Evolutionary conservation across 2,329 filamentous ascomycete species (phyloP).

Genomic region (Nannizzia gypsea): DNA sequence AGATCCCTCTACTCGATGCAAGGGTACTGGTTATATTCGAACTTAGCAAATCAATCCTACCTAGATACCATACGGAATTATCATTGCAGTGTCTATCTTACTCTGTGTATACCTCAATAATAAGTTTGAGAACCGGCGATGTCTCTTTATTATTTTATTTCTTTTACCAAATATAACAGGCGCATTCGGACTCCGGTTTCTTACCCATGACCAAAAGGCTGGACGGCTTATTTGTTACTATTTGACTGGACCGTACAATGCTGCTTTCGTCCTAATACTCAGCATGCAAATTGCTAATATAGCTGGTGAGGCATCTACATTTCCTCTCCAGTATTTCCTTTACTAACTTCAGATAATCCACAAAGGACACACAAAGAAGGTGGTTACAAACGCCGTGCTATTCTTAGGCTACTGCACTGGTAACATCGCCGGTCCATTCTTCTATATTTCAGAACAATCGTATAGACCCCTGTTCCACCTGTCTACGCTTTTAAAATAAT

Average conservation of each 20-base stretch:
- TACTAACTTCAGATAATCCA: constrained; percentile 13
- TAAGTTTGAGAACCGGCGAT: constrained; percentile 38
- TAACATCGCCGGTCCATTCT: constrained; percentile 52
- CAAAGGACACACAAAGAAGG: constrained; percentile 49
- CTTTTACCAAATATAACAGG: constrained; percentile 50
- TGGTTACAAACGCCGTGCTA: constrained; percentile 50
- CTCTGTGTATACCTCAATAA: constrained; percentile 39
- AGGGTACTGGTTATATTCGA: no score
- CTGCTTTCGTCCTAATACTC: constrained; percentile 41
- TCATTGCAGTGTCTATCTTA: constrained; percentile 42
- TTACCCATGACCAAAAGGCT: constrained; percentile 39
- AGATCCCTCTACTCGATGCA: no score
- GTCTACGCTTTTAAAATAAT: no score
- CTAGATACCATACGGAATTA: constrained; percentile 38
- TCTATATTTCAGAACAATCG: constrained; percentile 46
- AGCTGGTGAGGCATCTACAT: constrained; percentile 23
- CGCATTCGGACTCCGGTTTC: constrained; percentile 46
- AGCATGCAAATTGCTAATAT: constrained; percentile 37
- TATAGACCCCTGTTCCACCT: constrained; percentile 12
- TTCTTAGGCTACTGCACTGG: constrained; percentile 50
- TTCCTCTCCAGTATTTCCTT: not conserved
- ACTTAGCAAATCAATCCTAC: not conserved
- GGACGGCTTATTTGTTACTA: constrained; percentile 43
- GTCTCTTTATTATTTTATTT: constrained; percentile 44
- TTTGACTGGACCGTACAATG: constrained; percentile 44